These are phyloP conservation scores for Pezicula radicicola DNA, from an alignment of 2,329 filamentous ascomycete species.

Conservation along the genomic window DNA sequence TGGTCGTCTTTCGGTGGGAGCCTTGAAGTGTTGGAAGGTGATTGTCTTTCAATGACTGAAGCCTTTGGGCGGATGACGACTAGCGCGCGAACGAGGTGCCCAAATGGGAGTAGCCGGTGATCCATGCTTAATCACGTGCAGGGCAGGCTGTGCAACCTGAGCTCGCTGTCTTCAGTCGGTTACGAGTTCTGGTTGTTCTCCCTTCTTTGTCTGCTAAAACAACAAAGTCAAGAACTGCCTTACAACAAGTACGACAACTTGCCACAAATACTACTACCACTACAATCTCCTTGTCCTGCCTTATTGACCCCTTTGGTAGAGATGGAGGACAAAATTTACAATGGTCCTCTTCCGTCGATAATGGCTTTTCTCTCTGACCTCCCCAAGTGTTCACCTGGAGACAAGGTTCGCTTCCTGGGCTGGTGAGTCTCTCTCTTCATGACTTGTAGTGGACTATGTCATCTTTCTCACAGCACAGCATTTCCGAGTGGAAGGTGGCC, in stretches of 20 bases:
- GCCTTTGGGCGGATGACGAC: no score
- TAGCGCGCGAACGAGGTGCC: no score
- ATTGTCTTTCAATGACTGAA: no score
- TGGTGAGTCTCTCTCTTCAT: conserved; percentile 61
- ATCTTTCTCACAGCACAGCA: no score
- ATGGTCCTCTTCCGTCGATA: conserved; percentile 24
- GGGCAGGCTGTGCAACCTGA: no score
- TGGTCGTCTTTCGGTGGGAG: no score
- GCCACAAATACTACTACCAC: background rate
- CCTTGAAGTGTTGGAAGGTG: no score
- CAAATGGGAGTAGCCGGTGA: no score
- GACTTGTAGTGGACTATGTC: background rate
- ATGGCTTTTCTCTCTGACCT: conserved; percentile 27
- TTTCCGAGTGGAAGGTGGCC: no score
- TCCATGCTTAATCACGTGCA: no score
- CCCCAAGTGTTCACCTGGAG: conserved; percentile 23
- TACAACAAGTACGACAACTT: background rate
- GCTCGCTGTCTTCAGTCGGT: no score
- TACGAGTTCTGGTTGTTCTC: no score
- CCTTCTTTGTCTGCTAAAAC: background rate
- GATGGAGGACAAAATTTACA: conserved; percentile 18
- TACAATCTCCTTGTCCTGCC: background rate
- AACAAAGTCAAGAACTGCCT: background rate
- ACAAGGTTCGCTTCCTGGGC: conserved; percentile 90
- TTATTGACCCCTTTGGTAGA: background rate